Evolutionary conservation across 306 rosid genomes (phyloP), one percentile per base, ranked within the genome.

Genomic region (Heteromeles arbutifolia): DNA sequence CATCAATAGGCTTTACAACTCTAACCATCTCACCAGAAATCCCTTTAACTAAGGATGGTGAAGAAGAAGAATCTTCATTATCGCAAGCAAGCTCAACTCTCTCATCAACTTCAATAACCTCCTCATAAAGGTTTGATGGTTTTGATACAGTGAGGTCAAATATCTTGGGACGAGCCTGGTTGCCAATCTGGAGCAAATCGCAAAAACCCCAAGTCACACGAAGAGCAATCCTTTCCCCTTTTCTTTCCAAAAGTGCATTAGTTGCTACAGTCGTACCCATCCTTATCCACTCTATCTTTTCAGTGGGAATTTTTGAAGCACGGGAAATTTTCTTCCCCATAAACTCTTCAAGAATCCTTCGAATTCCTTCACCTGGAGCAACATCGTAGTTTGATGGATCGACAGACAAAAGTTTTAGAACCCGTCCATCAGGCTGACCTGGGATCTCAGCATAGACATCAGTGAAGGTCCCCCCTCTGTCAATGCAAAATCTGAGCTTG

Each of bases 191-290:
- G 17, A 94, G 97, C 76, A 93, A 83, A 81, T 94, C 96, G 21
- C 88, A 92, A 72, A 94, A 94, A 21, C 98, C 97, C 69, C 11
- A 87, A 76, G 97, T 92, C 70, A 94, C 97, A 83, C 98, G 92
- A 29, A 91, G 88, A 12, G 95, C 98, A 77, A 94, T 91, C 81
- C 95, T 85, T 82, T 92, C 97, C 78, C 97, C 98, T 75, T 87
- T 91, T 31, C 95, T 86, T 84, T 94, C 97, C 28, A 94, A 72
- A 75, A 92, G 98, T 44, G 98, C 97, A 84, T 94, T 94, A 19
- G 97, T 94, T 3, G 97, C 97, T 68, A 92, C 97, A 57, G 98
- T 94, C 65, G 98, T 94, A 57, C 98, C 98, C 97, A 94, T 94
- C 81, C 98, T 83, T 78, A 94, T 94, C 98, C 98, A 94, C 85